Base-by-base conservation (phyloP, 495 filamentous ascomycete species). In the Poronia punctata region DNA sequence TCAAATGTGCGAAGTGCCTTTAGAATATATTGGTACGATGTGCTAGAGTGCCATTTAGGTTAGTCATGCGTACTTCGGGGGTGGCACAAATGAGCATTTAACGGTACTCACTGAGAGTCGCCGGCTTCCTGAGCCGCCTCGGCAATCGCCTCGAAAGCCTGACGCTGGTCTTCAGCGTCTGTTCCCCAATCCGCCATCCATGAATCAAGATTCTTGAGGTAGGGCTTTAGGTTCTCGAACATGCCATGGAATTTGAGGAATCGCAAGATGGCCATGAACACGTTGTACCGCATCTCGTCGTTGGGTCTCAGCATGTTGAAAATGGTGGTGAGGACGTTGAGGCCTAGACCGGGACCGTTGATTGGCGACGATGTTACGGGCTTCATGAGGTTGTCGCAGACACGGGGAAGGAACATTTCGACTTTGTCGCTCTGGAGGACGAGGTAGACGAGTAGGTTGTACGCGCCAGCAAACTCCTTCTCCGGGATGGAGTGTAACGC, bases 381-480 rank as follows among this genome's bases (percentile, higher is more conserved):
- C 56, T 80, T 80, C 42, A 79, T 81, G 52, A 97, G 86, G 64
- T 90, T 84, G 46, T 78, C 70, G 72, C 92, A 96, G 51, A 99
- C 78, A 50, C 71, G 73, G 33, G 87, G 80, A 19, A 99, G 83
- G 68, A 88, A 88, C 58, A 80, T 85, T 60, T 86, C 78, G 43
- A 83, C 72, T 48, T 88, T 82, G 48, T 82, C 76, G 26, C 86
- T 82, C 64, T 93, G 87, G 49, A 84, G 75, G 53, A 93, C 72
- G 18, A 99, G 80, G 70, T 97, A 88, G 47, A 96, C 74, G 49
- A 99, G 81, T 47, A 96, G 83, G 68, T 97, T 96, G 71, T 95
- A 95, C 24, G 92, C 84, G 23, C 88, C 78, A 38, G 83, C 86
- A 60, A 97, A 90, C 65, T 97, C 90, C 71, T 88, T 93, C 71